phyloP scores from a whole-genome alignment of 2,329 filamentous ascomycete species.

The Fusarium torulosum region DNA sequence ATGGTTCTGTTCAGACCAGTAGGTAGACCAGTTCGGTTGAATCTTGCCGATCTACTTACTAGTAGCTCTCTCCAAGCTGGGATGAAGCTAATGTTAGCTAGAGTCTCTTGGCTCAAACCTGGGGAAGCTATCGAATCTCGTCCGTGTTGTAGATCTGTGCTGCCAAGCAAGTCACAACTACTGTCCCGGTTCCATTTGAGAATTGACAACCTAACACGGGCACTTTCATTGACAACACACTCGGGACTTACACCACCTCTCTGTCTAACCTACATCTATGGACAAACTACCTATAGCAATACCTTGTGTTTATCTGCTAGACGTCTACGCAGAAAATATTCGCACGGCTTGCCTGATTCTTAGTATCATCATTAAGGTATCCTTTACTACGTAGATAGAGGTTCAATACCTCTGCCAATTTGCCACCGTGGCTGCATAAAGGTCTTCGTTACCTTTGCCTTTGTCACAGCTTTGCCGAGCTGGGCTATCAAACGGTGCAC shows the following conservation, averaged over 20 bases:
- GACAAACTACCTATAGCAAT: neutral
- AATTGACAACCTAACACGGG: neutral
- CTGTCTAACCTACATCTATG: neutral
- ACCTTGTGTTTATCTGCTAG: neutral
- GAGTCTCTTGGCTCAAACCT: conserved; percentile 6
- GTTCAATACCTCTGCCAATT: neutral
- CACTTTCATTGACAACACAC: neutral
- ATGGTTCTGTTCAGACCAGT: neutral
- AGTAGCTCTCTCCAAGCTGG: conserved; percentile 2
- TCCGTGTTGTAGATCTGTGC: conserved; percentile 20
- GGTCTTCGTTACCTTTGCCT: neutral
- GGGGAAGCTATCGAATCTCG: conserved; percentile 6
- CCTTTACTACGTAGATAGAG: neutral
- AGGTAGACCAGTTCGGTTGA: neutral
- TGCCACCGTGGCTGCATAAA: conserved; percentile 30
- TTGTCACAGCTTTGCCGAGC: conserved; percentile 23
- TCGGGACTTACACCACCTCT: neutral
- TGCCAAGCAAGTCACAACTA: conserved; percentile 15
- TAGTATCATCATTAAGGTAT: neutral
- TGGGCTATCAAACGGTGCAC: conserved; percentile 24
- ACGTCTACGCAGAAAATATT: too few relatives aligned
- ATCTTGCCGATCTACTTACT: conserved; percentile 5
- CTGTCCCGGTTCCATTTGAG: neutral
- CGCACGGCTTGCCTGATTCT: neutral
- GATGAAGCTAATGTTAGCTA: conserved; percentile 12